A percentile compares a stretch with the other conserved stretches of the same genome.
These are phyloP conservation scores for Backusella mclennaniae DNA, from an alignment of 192 early-diverging fungal species.

Conservation along the genomic window DNA sequence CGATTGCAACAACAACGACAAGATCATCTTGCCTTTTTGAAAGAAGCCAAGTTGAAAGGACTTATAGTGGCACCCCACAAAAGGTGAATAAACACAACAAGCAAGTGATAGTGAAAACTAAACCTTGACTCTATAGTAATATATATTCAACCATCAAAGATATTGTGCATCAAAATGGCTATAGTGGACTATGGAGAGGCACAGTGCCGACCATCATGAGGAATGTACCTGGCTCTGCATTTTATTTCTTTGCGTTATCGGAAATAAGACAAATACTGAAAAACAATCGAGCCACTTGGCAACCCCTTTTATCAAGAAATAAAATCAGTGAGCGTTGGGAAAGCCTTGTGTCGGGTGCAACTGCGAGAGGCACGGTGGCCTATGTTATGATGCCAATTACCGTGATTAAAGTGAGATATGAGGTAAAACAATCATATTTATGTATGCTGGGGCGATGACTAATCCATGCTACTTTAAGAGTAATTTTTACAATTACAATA, in stretches of 20 bases:
- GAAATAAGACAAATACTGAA: conserved; percentile 57
- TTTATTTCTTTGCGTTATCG: conserved; percentile 70
- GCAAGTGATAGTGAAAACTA: background rate
- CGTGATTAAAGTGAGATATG: conserved; percentile 87
- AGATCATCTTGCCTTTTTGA: conserved; percentile 47
- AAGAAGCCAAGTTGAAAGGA: conserved; percentile 37
- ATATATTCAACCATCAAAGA: conserved; percentile 54
- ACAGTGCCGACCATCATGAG: conserved; percentile 69
- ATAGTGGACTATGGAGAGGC: conserved; percentile 74
- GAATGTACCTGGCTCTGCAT: conserved; percentile 65
- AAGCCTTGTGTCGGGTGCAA: conserved; percentile 68
- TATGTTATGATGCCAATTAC: conserved; percentile 91
- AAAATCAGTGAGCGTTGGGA: conserved; percentile 33
- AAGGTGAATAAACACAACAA: conserved; percentile 35
- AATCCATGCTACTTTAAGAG: conserved; percentile 45
- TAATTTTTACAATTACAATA: conserved; percentile 78
- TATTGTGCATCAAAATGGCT: conserved; percentile 54
- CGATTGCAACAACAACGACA: conserved; percentile 70
- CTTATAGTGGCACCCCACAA: conserved; percentile 40
- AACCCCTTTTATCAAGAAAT: conserved; percentile 38
- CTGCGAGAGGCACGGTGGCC: conserved; percentile 70
- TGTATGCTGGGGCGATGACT: background rate
- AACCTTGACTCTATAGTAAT: conserved; percentile 30
- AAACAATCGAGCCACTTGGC: conserved; percentile 30
- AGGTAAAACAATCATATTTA: conserved; percentile 46